Evolutionary conservation across 2,329 filamentous ascomycete genomes (phyloP).

Genomic region (Neospermospora avenae): DNA sequence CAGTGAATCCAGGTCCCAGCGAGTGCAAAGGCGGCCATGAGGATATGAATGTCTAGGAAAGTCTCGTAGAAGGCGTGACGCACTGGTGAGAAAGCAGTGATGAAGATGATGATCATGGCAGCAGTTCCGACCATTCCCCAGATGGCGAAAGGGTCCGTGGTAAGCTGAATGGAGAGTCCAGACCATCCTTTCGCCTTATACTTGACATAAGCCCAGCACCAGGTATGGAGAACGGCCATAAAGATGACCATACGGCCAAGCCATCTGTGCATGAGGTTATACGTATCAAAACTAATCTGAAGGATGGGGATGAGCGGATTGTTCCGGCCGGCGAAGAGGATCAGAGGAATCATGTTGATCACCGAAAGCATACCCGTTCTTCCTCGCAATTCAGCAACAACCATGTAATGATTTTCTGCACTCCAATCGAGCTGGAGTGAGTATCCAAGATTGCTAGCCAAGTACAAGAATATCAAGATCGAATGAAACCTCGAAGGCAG

Average conservation of each 20-base stretch:
- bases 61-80: slow-evolving; percentile 97
- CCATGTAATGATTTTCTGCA: slow-evolving; percentile 55
- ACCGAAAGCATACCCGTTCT: slow-evolving; percentile 79
- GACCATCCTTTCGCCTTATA: slow-evolving; percentile 61
- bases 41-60: slow-evolving; percentile 83
- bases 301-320: slow-evolving; percentile 83
- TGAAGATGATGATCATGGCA: slow-evolving; percentile 61
- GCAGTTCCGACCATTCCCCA: slow-evolving; percentile 59
- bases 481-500: slow-evolving; percentile 63
- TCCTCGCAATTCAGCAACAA: slow-evolving; percentile 80
- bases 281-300: slow-evolving; percentile 91
- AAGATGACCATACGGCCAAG: slow-evolving; percentile 70
- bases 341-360: slow-evolving; percentile 87
- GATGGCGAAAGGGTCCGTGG: slow-evolving; percentile 59
- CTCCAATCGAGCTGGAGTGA: slow-evolving; percentile 60
- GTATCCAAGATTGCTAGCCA: slow-evolving; percentile 60
- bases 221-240: slow-evolving; percentile 67
- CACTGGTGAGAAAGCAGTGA: slow-evolving; percentile 73
- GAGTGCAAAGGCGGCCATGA: slow-evolving; percentile 66
- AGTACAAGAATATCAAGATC: slow-evolving; percentile 53
- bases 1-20: slow-evolving; percentile 78
- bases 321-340: slow-evolving; percentile 87
- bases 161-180: slow-evolving; percentile 52
- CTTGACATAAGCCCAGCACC: slow-evolving; percentile 72
- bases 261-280: slow-evolving; percentile 87